Evolutionary conservation across 495 filamentous ascomycete genomes (phyloP).

Genomic region (Penicillium mononematosum): DNA sequence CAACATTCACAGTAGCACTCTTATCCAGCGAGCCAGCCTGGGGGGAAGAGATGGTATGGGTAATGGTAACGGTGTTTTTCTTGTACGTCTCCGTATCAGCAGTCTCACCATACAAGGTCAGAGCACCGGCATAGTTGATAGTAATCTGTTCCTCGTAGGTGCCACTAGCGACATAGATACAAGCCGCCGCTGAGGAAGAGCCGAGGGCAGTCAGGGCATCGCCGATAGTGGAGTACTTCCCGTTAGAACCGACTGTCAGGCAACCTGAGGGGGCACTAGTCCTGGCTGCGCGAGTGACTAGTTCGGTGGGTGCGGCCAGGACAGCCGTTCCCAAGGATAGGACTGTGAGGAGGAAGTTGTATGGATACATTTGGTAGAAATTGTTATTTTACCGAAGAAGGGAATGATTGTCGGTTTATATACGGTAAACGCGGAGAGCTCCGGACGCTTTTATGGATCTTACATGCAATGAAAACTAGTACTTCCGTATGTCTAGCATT

Average conservation of each 20-base stretch:
- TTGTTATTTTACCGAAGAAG: background rate
- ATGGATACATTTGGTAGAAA: slow-evolving; percentile 1
- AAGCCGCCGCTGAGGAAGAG: slow-evolving; percentile 25
- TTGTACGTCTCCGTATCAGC: slow-evolving; percentile 53
- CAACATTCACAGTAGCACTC: slow-evolving; percentile 58
- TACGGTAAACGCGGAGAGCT: no score
- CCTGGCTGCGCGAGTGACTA: slow-evolving; percentile 16
- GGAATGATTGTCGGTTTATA: background rate
- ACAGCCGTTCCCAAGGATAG: slow-evolving; percentile 13
- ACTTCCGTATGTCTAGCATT: background rate
- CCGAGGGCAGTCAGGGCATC: slow-evolving; percentile 27
- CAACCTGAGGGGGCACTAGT: slow-evolving; percentile 32
- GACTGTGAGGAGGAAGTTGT: slow-evolving; percentile 6
- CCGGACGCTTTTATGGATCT: background rate
- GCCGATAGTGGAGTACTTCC: slow-evolving; percentile 30
- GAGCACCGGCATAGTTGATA: slow-evolving; percentile 36
- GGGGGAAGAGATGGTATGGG: slow-evolving; percentile 48
- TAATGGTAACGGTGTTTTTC: slow-evolving; percentile 62
- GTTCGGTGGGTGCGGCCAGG: slow-evolving; percentile 14
- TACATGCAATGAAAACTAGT: background rate
- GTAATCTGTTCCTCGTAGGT: slow-evolving; percentile 53
- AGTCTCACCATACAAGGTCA: slow-evolving; percentile 56
- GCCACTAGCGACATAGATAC: slow-evolving; percentile 41
- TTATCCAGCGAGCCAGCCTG: slow-evolving; percentile 43
- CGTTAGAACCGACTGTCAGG: slow-evolving; percentile 26